Percentiles rank a stretch among this genome's conserved stretches.
These are phyloP conservation scores for Botrytis sinoallii DNA, from an alignment of 2,329 filamentous ascomycete genomes.

Conservation along the genomic window DNA sequence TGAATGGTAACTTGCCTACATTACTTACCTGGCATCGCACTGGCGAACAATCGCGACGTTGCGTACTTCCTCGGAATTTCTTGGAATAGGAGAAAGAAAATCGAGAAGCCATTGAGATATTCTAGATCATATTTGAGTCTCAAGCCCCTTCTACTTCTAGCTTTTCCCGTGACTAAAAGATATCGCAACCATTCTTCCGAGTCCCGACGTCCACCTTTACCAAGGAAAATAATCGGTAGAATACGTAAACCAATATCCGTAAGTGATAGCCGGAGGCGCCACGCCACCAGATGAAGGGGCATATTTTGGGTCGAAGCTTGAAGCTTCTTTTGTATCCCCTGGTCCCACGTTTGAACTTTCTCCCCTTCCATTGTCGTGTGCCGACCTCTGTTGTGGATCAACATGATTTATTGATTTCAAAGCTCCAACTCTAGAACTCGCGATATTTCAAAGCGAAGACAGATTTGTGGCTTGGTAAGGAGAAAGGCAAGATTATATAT, in stretches of 20 bases:
- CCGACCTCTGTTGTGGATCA: neutral
- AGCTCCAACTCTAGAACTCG: neutral
- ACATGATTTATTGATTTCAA: neutral
- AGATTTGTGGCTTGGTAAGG: neutral
- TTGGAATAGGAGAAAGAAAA: neutral
- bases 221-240: neutral
- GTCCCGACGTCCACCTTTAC: neutral
- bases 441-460: neutral
- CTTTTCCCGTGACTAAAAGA: neutral
- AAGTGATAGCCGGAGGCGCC: neutral
- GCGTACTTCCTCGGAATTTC: neutral
- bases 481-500: neutral
- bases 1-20: neutral
- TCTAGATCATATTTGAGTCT: neutral
- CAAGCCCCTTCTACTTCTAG: neutral
- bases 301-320: neutral
- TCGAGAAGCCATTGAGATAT: neutral
- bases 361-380: neutral
- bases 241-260: neutral
- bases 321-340: neutral
- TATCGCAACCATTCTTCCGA: neutral
- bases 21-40: neutral
- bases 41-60: neutral
- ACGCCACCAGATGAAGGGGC: slow-evolving; percentile 15
- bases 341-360: neutral